Base-by-base conservation (phyloP, 768 basidiomycete genomes). In the Russula virescens region DNA sequence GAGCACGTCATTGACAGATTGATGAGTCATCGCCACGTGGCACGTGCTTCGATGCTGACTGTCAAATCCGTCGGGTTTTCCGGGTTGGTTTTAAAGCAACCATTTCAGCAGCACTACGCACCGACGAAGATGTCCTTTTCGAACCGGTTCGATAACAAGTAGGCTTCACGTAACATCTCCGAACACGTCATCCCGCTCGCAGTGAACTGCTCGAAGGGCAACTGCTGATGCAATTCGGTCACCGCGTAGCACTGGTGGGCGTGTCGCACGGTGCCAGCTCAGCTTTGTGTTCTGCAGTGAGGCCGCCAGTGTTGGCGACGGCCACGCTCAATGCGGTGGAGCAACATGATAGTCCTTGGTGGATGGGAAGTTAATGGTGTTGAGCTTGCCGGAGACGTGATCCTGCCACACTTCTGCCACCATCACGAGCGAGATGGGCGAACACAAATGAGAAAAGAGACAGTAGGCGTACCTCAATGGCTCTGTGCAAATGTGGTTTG, bases 171-270 rank as follows among this genome's bases (percentile, higher is more conserved):
- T n/a, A n/a, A n/a, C 74, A 95, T 88, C 75, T 99, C 97, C 0
- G 94, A 96, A 72, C 94, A 94, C 2, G 97, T 95, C 82, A 95
- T 87, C 2, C 97, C 97, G 40, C 97, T 97, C 16, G 91, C 90
- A 25, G 98, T 79, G 73, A 98, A 99, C 19, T n/a, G n/a, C n/a
- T n/a, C n/a, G n/a, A 98, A 83, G 40, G 98, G 79, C 18, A 97
- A 69, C 31, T 96, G 82, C 73, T 92, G 88, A 62, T 84, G 81
- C 55, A 81, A 79, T 75, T 73, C 81, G 35, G 75, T 69, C 23
- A 76, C 71, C n/a, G n/a, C n/a, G n/a, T n/a, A n/a, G 76, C 71
- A 1, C 51, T 34, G 26, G 77, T 5, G 83, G 72, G 67, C 81
- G 82, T 5, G 84, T 84, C 1, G 88, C 87, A 68, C 87, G 84